Percentiles rank a stretch among this genome's conserved stretches.
Evolutionary conservation across 2,329 filamentous ascomycete species (phyloP).

Genomic region (Trichoderma cornu-damae): DNA sequence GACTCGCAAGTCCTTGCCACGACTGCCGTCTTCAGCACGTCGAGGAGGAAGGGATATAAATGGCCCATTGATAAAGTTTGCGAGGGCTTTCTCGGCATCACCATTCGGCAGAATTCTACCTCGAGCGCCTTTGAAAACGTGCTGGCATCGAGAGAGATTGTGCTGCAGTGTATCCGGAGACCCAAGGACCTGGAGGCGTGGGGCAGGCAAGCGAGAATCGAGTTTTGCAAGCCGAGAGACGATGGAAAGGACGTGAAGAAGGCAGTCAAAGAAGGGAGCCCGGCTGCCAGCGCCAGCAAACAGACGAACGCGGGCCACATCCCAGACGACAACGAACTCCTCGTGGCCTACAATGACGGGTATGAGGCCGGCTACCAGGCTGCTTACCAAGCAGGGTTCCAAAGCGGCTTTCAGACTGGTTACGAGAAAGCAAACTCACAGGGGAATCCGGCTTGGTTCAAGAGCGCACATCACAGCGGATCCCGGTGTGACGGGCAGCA

Average conservation of each 20-base stretch:
- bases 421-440: neutral
- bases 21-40: neutral
- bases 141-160: neutral
- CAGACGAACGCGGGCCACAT: neutral
- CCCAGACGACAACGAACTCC: neutral
- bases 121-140: neutral
- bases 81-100: neutral
- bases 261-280: neutral
- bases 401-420: neutral
- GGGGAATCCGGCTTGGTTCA: neutral
- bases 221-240: neutral
- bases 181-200: neutral
- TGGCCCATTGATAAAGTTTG: neutral
- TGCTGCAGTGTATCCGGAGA: neutral
- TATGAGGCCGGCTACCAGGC: neutral
- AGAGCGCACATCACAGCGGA: fast-evolving
- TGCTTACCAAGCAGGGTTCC: neutral
- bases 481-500: neutral
- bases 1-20: neutral
- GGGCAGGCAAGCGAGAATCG: neutral
- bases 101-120: neutral
- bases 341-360: neutral
- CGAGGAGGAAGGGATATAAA: neutral
- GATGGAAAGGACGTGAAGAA: neutral
- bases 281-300: neutral